phyloP scores from a whole-genome alignment of 2,329 filamentous ascomycete species.

The Parastagonospora avenae region DNA sequence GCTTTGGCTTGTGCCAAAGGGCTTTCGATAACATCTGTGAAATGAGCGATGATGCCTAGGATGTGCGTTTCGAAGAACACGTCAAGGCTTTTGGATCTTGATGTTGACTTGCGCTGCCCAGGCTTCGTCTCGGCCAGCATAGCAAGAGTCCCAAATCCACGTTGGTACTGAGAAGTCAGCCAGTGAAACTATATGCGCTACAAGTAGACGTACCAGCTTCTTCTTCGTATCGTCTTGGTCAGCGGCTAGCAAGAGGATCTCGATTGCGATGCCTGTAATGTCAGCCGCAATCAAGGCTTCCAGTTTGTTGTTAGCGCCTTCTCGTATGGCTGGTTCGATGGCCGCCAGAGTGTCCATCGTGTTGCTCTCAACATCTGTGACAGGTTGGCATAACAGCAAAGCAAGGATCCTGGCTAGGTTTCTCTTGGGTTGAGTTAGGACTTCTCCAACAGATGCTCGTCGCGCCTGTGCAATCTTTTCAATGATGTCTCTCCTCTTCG shows the following conservation, averaged over 20 bases:
- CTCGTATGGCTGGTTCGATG: slow-evolving; percentile 72
- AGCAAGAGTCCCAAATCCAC: slow-evolving; percentile 55
- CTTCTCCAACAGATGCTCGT: slow-evolving; percentile 61
- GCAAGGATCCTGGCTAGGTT: slow-evolving; percentile 66
- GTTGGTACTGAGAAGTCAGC: slow-evolving; percentile 46
- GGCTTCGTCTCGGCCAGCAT: slow-evolving; percentile 55
- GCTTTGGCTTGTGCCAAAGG: slow-evolving; percentile 46
- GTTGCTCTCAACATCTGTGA: slow-evolving; percentile 69
- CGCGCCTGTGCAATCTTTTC: slow-evolving; percentile 77
- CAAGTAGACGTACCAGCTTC: slow-evolving; percentile 58
- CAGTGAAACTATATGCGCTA: background rate
- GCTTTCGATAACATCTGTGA: slow-evolving; percentile 80
- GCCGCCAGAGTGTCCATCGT: slow-evolving; percentile 71
- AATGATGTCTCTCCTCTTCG: slow-evolving; percentile 77
- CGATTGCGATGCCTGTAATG: slow-evolving; percentile 75
- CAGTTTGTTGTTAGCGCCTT: slow-evolving; percentile 62
- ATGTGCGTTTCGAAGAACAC: slow-evolving; percentile 82
- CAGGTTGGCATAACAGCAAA: slow-evolving; percentile 62
- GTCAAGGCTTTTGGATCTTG: slow-evolving; percentile 65
- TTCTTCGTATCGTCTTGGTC: slow-evolving; percentile 65
- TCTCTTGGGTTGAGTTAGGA: slow-evolving; percentile 61
- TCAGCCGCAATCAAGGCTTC: slow-evolving; percentile 74
- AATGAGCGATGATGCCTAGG: slow-evolving; percentile 81
- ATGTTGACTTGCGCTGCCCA: slow-evolving; percentile 50
- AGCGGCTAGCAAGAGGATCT: slow-evolving; percentile 79